These are phyloP conservation scores for Rostrohypoxylon terebratum DNA, from an alignment of 495 filamentous ascomycete species.

Conservation along the genomic window DNA sequence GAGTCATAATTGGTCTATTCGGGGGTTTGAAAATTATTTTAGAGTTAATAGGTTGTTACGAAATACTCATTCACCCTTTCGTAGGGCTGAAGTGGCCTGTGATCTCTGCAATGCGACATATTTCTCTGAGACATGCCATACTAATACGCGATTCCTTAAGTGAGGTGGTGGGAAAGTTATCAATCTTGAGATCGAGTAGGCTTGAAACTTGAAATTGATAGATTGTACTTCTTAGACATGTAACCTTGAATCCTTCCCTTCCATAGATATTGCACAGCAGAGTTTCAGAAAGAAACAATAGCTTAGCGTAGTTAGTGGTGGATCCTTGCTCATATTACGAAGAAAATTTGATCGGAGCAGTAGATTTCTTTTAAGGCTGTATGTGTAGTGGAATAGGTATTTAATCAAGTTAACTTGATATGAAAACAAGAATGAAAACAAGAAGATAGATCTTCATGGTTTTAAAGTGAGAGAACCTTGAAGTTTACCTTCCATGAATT, in stretches of 20 bases:
- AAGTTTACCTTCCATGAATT: neutral
- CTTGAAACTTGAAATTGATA: neutral
- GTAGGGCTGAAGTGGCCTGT: neutral
- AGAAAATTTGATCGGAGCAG: neutral
- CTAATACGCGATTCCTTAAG: neutral
- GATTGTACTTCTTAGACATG: neutral
- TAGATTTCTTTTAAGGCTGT: neutral
- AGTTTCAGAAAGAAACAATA: neutral
- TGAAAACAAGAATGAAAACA: neutral
- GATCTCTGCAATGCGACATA: neutral
- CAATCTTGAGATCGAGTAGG: neutral
- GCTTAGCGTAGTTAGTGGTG: neutral
- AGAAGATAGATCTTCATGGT: neutral
- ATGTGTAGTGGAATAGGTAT: neutral
- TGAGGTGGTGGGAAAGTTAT: neutral
- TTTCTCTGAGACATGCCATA: neutral
- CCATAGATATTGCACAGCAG: neutral
- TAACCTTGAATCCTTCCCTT: neutral
- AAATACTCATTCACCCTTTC: neutral
- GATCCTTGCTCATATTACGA: neutral
- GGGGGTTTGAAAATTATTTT: neutral
- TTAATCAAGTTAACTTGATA: neutral
- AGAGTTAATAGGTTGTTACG: neutral
- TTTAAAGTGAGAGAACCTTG: neutral
- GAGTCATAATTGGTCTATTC: neutral